A percentile compares a stretch with the other conserved stretches of the same genome.
phyloP scores from a whole-genome alignment of 2,329 filamentous ascomycete genomes.

The Juglanconis oblonga region DNA sequence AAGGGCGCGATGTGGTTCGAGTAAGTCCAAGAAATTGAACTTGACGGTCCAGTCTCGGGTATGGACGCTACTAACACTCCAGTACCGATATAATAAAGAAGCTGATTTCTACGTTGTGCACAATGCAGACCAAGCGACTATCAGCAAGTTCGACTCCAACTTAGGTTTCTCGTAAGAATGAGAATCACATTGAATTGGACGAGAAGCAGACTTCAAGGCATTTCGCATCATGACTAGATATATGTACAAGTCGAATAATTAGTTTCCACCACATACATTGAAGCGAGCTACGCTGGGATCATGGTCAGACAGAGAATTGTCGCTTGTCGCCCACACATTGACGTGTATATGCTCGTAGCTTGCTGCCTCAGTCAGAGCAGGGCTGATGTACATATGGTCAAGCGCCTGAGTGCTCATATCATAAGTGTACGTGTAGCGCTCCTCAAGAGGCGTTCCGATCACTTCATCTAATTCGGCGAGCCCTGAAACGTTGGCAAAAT shows the following conservation, averaged over 20 bases:
- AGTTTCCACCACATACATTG: conserved; percentile 50
- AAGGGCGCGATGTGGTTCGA: conserved; percentile 19
- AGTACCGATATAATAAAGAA: conserved; percentile 10
- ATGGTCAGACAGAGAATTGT: conserved; percentile 62
- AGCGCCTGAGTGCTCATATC: conserved; percentile 68
- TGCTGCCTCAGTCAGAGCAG: conserved; percentile 40
- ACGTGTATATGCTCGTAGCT: conserved; percentile 67
- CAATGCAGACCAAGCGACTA: conserved; percentile 1
- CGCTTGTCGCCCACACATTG: conserved; percentile 63
- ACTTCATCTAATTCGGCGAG: conserved; percentile 62
- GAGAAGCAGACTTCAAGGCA: too few species aligned
- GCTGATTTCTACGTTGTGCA: conserved; percentile 15
- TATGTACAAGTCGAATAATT: neutral
- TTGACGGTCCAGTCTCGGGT: too few species aligned
- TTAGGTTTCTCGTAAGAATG: too few species aligned
- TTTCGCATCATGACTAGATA: neutral
- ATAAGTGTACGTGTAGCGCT: conserved; percentile 70
- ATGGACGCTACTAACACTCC: too few species aligned
- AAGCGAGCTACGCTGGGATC: conserved; percentile 65
- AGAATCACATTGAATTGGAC: too few species aligned
- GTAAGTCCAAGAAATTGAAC: neutral
- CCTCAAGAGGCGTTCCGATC: conserved; percentile 45
- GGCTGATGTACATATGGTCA: conserved; percentile 68
- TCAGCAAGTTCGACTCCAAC: conserved; percentile 9
- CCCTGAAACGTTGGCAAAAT: conserved; percentile 51